Evolutionary conservation across 805 yeast genomes (phyloP).

Genomic region (Hanseniaspora thailandica): DNA sequence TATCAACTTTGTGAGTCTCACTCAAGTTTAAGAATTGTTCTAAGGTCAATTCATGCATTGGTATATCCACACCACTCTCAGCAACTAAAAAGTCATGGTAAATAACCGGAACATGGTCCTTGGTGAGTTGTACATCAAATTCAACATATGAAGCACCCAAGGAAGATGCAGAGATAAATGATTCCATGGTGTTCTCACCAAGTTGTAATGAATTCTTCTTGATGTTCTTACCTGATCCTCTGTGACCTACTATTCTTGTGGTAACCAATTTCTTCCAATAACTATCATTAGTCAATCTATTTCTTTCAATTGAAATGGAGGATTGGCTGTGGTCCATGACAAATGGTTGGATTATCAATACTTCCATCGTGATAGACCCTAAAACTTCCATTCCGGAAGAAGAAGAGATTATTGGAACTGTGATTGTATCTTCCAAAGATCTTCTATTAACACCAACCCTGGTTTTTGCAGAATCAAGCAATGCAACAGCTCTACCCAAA

Average conservation of each 20-base stretch:
- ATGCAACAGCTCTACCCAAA: slow-evolving; percentile 76
- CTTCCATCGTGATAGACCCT: slow-evolving; percentile 69
- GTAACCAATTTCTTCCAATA: slow-evolving; percentile 86
- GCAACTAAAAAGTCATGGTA: slow-evolving; percentile 92
- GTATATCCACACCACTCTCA: slow-evolving; percentile 90
- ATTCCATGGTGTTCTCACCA: slow-evolving; percentile 91
- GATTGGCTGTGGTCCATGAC: slow-evolving; percentile 17
- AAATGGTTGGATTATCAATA: slow-evolving; percentile 60
- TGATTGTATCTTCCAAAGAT: slow-evolving; percentile 51
- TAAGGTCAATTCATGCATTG: slow-evolving; percentile 82
- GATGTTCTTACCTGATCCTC: slow-evolving; percentile 85
- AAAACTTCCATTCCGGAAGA: slow-evolving; percentile 53
- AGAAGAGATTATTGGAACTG: slow-evolving; percentile 66
- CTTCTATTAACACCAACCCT: slow-evolving; percentile 57
- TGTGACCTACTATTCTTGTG: slow-evolving; percentile 87
- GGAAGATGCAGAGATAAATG: slow-evolving; percentile 91
- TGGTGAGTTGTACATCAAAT: slow-evolving; percentile 90
- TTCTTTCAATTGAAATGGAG: slow-evolving; percentile 18
- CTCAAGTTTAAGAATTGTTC: slow-evolving; percentile 68
- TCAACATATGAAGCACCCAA: slow-evolving; percentile 94
- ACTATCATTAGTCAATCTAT: slow-evolving; percentile 44
- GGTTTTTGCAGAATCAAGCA: slow-evolving; percentile 49
- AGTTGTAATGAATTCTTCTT: slow-evolving; percentile 69
- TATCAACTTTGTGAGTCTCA: slow-evolving; percentile 18
- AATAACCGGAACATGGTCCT: slow-evolving; percentile 81